Base-by-base conservation (phyloP, 2,329 filamentous ascomycete genomes). In the Alternaria ethzedia region DNA sequence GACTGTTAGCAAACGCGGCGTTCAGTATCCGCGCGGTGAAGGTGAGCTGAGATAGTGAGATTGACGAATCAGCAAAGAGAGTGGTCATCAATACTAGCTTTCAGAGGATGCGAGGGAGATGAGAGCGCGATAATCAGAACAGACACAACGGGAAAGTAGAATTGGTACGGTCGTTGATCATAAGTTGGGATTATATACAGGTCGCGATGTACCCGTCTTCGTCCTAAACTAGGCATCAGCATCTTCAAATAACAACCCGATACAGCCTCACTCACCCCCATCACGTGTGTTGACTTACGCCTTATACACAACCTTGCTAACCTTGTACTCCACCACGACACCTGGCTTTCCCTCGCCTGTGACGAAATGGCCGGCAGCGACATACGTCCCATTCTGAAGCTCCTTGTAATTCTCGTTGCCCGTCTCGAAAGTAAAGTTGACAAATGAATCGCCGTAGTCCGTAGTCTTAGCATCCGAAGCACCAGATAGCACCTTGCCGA, bases 291-390 rank as follows among this genome's bases (percentile, higher is more conserved):
- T 32, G 20, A 13, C 41, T 47, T 41, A 30, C 57, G 62, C 51
- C 12, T 63, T 57, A 12, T 64, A 64, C 30, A 73, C 65, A 36
- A 73, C 75, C 63, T 70, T 73, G 30, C 67, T 70, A 55, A 78
- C 74, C 64, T 73, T 78, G 54, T 78, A 78, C 67, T 78, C 75
- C 7, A 78, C 75, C 49, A 75, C 57, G 5, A 71, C 49, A 8
- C 64, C 71, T 0, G 52, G 30, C 50, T 71, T 63, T 6, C 69
- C 72, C 26, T 54, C 41, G 54, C 71, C 71, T 8, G 70, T 71
- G 4, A 76, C 59, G 57, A 78, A 78, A 41, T 70, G 69, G 0
- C 75, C 75, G 12, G 75, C 74, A 44, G 72, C 74, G 26, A 77
- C 75, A 66, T 67, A 78, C 3, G 66, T 70, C 15, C 69, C 73